Evolutionary conservation across 139 green algal species (phyloP).

Genomic region (Marvania coccoides): DNA sequence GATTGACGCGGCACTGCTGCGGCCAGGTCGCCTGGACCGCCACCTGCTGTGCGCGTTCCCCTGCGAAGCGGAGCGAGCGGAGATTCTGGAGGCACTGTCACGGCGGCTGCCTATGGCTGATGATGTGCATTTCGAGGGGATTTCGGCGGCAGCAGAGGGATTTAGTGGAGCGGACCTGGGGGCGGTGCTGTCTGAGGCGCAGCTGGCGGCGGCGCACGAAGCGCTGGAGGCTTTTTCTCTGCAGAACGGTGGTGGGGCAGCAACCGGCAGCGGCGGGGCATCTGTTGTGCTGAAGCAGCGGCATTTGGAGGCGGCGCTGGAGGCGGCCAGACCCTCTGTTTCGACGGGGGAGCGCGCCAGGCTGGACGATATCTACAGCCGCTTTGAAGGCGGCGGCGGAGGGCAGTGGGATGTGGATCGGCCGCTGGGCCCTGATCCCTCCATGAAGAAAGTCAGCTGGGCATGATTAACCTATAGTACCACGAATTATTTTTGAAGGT

Average conservation of each 20-base stretch:
- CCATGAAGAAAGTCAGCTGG: conserved; percentile 35
- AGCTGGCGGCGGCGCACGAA: conserved; percentile 72
- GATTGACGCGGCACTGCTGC: conserved; percentile 87
- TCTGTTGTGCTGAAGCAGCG: too few relatives aligned
- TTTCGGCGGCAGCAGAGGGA: conserved; percentile 22
- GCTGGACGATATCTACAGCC: conserved; percentile 50
- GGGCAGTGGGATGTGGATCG: conserved; percentile 8
- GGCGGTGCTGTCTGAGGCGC: conserved; percentile 69
- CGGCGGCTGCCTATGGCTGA: conserved; percentile 35
- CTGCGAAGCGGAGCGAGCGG: conserved; percentile 19
- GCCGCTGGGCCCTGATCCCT: conserved; percentile 12
- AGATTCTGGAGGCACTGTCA: conserved; percentile 39
- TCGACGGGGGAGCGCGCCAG: conserved; percentile 37
- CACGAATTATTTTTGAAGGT: too few relatives aligned
- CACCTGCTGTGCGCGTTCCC: conserved; percentile 60
- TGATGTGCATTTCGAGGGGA: conserved; percentile 32
- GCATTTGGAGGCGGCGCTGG: conserved; percentile 48
- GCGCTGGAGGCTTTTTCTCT: conserved; percentile 50
- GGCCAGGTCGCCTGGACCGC: conserved; percentile 76
- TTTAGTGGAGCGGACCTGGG: conserved; percentile 63
- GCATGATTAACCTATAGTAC: too few relatives aligned
- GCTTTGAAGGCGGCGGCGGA: conserved; percentile 41
- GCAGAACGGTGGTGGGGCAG: too few relatives aligned
- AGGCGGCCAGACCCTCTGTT: conserved; percentile 47
- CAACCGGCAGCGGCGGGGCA: too few relatives aligned